Evolutionary conservation across 768 basidiomycete genomes (phyloP).

Genomic region (Boletus reticuloceps): DNA sequence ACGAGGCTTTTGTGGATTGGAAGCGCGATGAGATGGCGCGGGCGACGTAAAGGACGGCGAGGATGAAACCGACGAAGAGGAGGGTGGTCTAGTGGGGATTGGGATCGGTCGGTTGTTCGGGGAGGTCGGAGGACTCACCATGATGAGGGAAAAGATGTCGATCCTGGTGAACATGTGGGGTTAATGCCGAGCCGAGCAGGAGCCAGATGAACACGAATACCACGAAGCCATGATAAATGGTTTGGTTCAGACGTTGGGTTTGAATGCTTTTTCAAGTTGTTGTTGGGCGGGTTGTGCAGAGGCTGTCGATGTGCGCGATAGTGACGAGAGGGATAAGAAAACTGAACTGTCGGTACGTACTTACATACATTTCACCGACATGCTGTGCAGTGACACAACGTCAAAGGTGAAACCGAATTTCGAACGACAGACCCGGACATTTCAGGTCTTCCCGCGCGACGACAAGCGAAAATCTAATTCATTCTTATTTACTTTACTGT

Average conservation of each 20-base stretch:
- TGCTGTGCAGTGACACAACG: too few species aligned
- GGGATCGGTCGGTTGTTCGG: neutral
- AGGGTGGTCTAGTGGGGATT: slow-evolving; percentile 33
- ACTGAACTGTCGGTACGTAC: too few species aligned
- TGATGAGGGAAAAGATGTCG: slow-evolving; percentile 17
- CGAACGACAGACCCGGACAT: neutral
- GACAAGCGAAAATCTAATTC: too few species aligned
- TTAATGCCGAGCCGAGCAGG: neutral
- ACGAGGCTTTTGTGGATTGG: slow-evolving; percentile 55
- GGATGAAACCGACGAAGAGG: slow-evolving; percentile 45
- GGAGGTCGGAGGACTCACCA: neutral
- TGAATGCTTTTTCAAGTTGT: too few species aligned
- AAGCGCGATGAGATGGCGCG: slow-evolving; percentile 41
- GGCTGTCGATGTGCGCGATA: too few species aligned
- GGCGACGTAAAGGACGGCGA: slow-evolving; percentile 39
- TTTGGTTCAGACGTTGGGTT: neutral
- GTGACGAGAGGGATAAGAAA: too few species aligned
- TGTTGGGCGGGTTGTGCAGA: too few species aligned
- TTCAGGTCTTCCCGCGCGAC: too few species aligned
- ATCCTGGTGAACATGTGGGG: slow-evolving; percentile 3
- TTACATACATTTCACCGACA: too few species aligned
- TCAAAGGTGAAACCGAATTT: too few species aligned
- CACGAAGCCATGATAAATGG: slow-evolving; percentile 12
- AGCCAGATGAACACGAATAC: neutral
- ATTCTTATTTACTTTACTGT: neutral